Evolutionary conservation across 495 filamentous ascomycete species (phyloP).

Genomic region (Penicillium arizonense): DNA sequence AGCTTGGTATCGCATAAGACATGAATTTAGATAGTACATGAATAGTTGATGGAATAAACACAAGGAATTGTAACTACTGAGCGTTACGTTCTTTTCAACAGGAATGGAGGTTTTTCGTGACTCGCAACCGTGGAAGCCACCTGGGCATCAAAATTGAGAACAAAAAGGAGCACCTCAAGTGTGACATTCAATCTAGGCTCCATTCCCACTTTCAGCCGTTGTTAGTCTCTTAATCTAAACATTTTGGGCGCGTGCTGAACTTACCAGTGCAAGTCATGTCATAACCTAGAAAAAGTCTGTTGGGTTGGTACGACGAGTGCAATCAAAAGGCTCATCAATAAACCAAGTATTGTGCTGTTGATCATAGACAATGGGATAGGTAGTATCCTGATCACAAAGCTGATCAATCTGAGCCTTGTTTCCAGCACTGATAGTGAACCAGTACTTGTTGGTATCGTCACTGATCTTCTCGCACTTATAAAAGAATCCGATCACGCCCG

Average conservation of each 20-base stretch:
- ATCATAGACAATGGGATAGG: slow-evolving; percentile 24
- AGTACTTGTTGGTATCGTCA: slow-evolving; percentile 25
- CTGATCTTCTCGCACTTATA: slow-evolving; percentile 28
- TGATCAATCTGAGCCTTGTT: slow-evolving; percentile 17
- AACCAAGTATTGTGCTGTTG: slow-evolving; percentile 27
- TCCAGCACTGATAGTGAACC: slow-evolving; percentile 27
- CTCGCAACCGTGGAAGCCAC: too few species aligned
- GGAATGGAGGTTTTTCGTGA: too few species aligned
- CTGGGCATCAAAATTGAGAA: too few species aligned
- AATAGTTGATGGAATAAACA: too few species aligned
- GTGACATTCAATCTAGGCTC: too few species aligned
- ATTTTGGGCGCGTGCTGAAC: too few species aligned
- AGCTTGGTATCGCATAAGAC: too few species aligned
- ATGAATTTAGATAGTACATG: too few species aligned
- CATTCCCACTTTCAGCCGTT: not conserved
- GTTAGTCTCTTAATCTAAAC: not conserved
- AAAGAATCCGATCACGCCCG: slow-evolving; percentile 22
- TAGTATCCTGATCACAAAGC: slow-evolving; percentile 20
- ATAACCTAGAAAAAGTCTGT: not conserved
- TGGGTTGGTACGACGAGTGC: slow-evolving; percentile 22
- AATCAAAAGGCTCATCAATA: slow-evolving; percentile 28
- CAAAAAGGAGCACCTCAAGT: too few species aligned
- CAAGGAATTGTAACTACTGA: too few species aligned
- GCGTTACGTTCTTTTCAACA: too few species aligned
- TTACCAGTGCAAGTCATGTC: not conserved